Conservation (phyloP, 2,329 filamentous ascomycete genomes). For the Trichoderma harzianum region DNA sequence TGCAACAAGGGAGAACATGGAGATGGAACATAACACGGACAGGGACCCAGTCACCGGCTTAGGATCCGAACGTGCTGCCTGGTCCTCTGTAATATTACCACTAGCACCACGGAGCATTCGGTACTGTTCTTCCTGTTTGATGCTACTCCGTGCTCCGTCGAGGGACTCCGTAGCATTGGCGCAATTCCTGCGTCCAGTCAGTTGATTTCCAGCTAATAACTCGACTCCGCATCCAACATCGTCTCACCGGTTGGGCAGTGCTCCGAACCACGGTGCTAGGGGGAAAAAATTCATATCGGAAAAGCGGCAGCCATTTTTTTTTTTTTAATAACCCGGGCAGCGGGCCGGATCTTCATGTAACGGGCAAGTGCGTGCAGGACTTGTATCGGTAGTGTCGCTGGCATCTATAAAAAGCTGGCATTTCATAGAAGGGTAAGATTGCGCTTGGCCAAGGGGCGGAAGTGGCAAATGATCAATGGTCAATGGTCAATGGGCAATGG, state of each 20-base stretch:
- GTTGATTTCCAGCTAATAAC: neutral
- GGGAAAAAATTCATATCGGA: neutral
- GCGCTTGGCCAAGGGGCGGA: neutral
- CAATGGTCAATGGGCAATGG: neutral
- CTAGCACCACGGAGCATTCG: neutral
- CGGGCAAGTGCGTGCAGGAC: neutral
- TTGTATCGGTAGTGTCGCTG: neutral
- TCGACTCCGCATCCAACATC: neutral
- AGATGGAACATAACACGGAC: slow-evolving; percentile 3
- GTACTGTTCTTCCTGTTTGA: neutral
- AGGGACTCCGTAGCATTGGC: neutral
- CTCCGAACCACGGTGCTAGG: neutral
- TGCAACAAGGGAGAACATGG: slow-evolving; percentile 13
- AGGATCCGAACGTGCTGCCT: slow-evolving; percentile 12
- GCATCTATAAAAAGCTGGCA: slow-evolving; percentile 1
- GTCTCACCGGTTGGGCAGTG: slow-evolving; percentile 10
- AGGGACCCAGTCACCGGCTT: slow-evolving; percentile 3
- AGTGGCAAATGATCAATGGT: neutral
- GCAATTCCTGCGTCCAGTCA: neutral
- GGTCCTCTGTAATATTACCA: neutral
- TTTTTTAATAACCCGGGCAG: neutral
- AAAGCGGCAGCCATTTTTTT: neutral
- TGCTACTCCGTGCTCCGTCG: neutral
- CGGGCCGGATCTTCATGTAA: slow-evolving; percentile 4
- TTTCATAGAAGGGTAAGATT: slow-evolving; percentile 1